A percentile compares a stretch with the other conserved stretches of the same genome.
Evolutionary conservation across 2,329 filamentous ascomycete genomes (phyloP).

Genomic region (Didymella pinodella): DNA sequence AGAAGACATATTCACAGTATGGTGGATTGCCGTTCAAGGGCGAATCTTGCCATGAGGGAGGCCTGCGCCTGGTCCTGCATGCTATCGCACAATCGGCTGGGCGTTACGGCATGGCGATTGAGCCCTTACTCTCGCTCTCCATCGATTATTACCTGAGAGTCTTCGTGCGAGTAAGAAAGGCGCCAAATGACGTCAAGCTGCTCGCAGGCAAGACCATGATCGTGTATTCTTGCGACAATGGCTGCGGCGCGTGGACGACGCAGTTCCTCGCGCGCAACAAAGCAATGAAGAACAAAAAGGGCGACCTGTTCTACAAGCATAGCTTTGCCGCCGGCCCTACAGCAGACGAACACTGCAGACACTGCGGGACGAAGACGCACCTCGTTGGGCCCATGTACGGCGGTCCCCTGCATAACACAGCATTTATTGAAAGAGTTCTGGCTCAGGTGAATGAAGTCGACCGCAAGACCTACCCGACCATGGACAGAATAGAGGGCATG

Average conservation of each 20-base stretch:
- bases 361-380: conserved; percentile 88
- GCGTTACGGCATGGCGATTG: conserved; percentile 85
- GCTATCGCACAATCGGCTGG: conserved; percentile 81
- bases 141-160: conserved; percentile 95
- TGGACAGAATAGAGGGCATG: conserved; percentile 87
- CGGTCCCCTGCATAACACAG: conserved; percentile 82
- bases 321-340: conserved; percentile 75
- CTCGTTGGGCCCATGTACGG: conserved; percentile 94
- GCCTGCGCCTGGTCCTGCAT: conserved; percentile 84
- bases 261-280: conserved; percentile 79
- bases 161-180: conserved; percentile 82
- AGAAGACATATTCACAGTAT: conserved; percentile 94
- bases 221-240: conserved; percentile 87
- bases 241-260: conserved; percentile 90
- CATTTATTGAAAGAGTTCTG: conserved; percentile 82
- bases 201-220: conserved; percentile 91
- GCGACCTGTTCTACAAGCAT: conserved; percentile 76
- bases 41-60: conserved; percentile 84
- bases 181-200: conserved; percentile 87
- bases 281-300: conserved; percentile 72
- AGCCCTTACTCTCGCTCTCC: conserved; percentile 89
- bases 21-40: conserved; percentile 89
- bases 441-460: conserved; percentile 73
- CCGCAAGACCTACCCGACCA: conserved; percentile 77
- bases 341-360: conserved; percentile 72